These are phyloP conservation scores for Nymphaea colorata DNA, from an alignment of 164 flowering plant genomes.

Conservation along the genomic window DNA sequence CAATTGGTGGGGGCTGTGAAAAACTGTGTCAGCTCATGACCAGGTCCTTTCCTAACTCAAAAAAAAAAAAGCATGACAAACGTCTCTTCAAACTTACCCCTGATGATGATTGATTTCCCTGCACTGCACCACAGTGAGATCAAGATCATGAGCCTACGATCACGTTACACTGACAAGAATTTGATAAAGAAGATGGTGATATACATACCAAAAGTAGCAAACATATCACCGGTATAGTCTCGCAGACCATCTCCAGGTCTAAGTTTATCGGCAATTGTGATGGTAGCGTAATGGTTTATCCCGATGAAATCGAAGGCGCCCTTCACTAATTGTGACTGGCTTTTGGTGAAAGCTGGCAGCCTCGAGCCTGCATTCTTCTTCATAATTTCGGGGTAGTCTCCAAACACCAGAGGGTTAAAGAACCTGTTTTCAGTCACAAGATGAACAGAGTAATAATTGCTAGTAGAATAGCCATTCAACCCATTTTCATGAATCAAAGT, in stretches of 20 bases:
- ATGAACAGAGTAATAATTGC: too few relatives aligned
- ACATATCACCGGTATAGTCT: constrained; percentile 30
- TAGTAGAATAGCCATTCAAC: too few relatives aligned
- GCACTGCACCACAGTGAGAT: constrained; percentile 6
- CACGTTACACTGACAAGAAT: too few relatives aligned
- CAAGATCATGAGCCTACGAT: neutral
- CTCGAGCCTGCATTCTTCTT: constrained; percentile 34
- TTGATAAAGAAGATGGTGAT: too few relatives aligned
- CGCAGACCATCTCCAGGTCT: constrained; percentile 17
- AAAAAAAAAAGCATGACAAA: neutral
- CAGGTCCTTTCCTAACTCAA: neutral
- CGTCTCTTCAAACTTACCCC: constrained; percentile 12
- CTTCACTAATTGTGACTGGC: constrained; percentile 28
- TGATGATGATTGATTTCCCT: constrained; percentile 2
- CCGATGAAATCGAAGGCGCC: constrained; percentile 54
- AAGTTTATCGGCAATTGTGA: constrained; percentile 21
- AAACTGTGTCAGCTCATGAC: constrained; percentile 7
- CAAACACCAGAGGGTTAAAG: constrained; percentile 29
- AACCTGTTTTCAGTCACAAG: constrained; percentile 18
- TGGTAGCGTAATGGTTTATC: constrained; percentile 29
- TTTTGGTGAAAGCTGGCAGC: constrained; percentile 35
- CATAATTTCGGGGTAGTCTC: constrained; percentile 40
- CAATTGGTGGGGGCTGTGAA: neutral
- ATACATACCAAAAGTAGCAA: constrained; percentile 5
- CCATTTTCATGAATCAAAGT: too few relatives aligned